Percentiles rank a stretch among this genome's conserved stretches.
phyloP scores from a whole-genome alignment of 169 alveolate genomes.

The Cryptosporidium ryanae region DNA sequence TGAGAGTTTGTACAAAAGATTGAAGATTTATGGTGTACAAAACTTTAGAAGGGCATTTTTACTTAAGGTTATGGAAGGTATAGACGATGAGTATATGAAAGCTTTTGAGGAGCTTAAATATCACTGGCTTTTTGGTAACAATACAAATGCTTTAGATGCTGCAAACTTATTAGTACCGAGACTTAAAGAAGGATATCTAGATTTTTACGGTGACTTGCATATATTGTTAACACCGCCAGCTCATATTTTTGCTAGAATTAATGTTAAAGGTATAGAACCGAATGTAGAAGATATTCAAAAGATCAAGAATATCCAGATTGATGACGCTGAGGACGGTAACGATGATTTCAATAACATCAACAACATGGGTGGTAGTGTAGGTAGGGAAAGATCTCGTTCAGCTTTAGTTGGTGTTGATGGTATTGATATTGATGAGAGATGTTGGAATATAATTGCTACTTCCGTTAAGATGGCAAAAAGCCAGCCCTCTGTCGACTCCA shows the following conservation, averaged over 20 bases:
- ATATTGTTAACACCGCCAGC: constrained; percentile 70
- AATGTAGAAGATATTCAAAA: constrained; percentile 23
- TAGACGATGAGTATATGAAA: constrained; percentile 70
- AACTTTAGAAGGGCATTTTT: constrained; percentile 88
- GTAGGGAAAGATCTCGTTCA: constrained; percentile 72
- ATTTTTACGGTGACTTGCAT: constrained; percentile 67
- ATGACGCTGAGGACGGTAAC: constrained; percentile 47
- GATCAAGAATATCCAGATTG: constrained; percentile 13
- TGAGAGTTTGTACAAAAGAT: constrained; percentile 83
- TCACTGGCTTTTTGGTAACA: constrained; percentile 70
- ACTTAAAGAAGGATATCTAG: constrained; percentile 60
- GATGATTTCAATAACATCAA: constrained; percentile 41
- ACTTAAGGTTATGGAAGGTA: constrained; percentile 86
- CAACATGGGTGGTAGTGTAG: constrained; percentile 51
- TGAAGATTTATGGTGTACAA: constrained; percentile 89
- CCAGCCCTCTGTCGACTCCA: constrained; percentile 68
- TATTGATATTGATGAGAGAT: constrained; percentile 62
- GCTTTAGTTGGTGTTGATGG: constrained; percentile 75
- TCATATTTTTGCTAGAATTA: constrained; percentile 72
- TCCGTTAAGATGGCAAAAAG: constrained; percentile 74
- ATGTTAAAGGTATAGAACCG: constrained; percentile 69
- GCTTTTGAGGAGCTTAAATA: constrained; percentile 72
- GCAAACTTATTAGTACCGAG: constrained; percentile 63
- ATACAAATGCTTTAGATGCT: constrained; percentile 69
- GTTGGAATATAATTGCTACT: constrained; percentile 72